Evolutionary conservation across 2,329 filamentous ascomycete genomes (phyloP).

Genomic region (Penicillium sp.): DNA sequence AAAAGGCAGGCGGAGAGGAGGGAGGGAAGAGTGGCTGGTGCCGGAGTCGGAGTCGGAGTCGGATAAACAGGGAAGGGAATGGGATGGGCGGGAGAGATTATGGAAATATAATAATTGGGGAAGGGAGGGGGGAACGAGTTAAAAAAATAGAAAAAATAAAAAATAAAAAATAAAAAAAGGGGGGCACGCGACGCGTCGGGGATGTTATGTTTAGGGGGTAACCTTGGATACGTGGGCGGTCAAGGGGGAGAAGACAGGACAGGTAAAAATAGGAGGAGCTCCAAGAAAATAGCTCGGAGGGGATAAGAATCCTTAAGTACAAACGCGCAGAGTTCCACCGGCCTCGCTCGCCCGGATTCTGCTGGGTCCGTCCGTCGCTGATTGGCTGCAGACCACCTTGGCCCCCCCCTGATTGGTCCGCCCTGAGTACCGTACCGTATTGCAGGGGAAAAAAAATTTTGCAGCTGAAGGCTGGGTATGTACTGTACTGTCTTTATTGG

Average conservation of each 20-base stretch:
- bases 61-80: slow-evolving; percentile 11
- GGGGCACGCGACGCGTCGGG: slow-evolving; percentile 21
- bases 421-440: slow-evolving; percentile 16
- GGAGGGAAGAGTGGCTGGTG: not conserved
- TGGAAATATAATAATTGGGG: slow-evolving; percentile 12
- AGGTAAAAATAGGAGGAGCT: slow-evolving; percentile 21
- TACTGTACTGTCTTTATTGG: not conserved
- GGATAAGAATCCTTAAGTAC: slow-evolving; percentile 35
- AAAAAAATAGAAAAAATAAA: slow-evolving; percentile 15
- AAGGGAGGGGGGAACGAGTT: not conserved
- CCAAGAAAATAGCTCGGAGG: slow-evolving; percentile 27
- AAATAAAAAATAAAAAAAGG: slow-evolving; percentile 6
- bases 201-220: slow-evolving; percentile 24
- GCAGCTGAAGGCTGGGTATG: slow-evolving; percentile 1
- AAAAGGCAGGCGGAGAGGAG: not conserved
- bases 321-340: slow-evolving; percentile 29
- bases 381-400: slow-evolving; percentile 16
- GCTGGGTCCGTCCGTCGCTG: slow-evolving; percentile 8
- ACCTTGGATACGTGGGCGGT: slow-evolving; percentile 24
- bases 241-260: slow-evolving; percentile 11
- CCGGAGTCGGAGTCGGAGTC: not conserved
- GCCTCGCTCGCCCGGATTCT: slow-evolving; percentile 21
- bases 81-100: not conserved
- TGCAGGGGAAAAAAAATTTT: slow-evolving; percentile 13
- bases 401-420: slow-evolving; percentile 13